Conservation (phyloP, 345 rosid species). For the Aegle marmelos region DNA sequence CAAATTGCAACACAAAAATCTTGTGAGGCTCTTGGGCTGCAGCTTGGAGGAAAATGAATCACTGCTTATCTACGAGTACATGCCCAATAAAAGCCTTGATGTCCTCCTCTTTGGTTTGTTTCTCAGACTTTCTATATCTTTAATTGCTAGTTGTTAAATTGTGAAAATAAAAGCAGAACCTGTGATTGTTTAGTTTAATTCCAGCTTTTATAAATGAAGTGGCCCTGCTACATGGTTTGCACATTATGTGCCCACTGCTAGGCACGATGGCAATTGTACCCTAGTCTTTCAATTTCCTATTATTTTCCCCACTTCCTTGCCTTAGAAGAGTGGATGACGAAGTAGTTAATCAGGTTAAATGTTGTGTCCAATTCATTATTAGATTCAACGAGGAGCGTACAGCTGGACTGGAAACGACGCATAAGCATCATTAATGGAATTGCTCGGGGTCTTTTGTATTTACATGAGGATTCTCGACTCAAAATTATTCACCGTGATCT, state of each 20-base stretch:
- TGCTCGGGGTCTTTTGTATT: conserved; percentile 32
- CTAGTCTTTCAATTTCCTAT: no score
- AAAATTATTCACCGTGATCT: conserved; percentile 32
- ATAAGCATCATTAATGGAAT: conserved; percentile 32
- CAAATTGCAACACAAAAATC: background rate
- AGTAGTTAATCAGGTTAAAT: background rate
- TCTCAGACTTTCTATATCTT: background rate
- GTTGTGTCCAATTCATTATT: background rate
- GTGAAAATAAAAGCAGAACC: background rate
- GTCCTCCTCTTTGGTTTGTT: background rate
- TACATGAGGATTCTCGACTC: conserved; percentile 42
- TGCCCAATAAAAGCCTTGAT: background rate
- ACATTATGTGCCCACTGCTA: background rate
- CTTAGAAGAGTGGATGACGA: background rate
- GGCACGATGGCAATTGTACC: background rate
- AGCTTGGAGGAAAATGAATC: background rate
- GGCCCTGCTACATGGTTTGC: background rate
- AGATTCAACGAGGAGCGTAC: conserved; percentile 1
- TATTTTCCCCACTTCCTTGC: background rate
- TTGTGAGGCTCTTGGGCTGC: background rate
- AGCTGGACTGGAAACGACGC: conserved; percentile 22
- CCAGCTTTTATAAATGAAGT: background rate
- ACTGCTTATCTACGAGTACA: background rate
- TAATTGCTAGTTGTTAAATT: background rate
- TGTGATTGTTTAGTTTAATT: no score